Evolutionary conservation across 345 rosid genomes (phyloP).

Genomic region (Salix suchowensis): DNA sequence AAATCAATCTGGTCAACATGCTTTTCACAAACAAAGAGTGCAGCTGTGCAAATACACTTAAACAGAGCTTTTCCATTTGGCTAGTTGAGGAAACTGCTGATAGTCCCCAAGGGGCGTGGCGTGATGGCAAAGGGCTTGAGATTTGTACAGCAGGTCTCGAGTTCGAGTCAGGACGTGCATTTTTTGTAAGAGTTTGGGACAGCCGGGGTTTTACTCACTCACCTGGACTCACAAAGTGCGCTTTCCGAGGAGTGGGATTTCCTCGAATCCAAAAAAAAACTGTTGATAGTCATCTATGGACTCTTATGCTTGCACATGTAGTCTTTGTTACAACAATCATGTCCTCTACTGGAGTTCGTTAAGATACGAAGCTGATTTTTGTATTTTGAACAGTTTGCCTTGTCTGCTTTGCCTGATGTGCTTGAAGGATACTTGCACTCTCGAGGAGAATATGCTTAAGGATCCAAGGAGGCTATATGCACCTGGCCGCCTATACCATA

Average conservation of each 20-base stretch:
- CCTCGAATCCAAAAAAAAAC: no score
- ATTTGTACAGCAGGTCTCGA: no score
- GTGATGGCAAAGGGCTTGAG: no score
- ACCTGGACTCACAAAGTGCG: no score
- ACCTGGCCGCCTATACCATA: constrained; percentile 92
- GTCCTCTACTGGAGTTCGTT: neutral
- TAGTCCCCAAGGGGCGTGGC: neutral
- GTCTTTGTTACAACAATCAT: neutral
- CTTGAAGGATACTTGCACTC: constrained; percentile 87
- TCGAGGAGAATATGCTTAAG: constrained; percentile 72
- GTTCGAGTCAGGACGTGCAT: no score
- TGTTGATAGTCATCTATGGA: neutral
- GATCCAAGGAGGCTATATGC: constrained; percentile 86
- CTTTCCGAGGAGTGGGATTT: no score
- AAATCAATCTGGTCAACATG: neutral
- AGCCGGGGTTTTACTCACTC: no score
- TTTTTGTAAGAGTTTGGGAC: no score
- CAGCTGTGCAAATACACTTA: neutral
- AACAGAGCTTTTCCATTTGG: neutral
- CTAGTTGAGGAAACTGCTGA: neutral
- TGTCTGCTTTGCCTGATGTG: constrained; percentile 81
- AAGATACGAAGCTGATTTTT: constrained; percentile 15
- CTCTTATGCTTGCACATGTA: neutral
- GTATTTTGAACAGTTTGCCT: constrained; percentile 64
- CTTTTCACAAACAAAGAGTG: neutral